Evolutionary conservation across 805 yeast genomes (phyloP).

Genomic region (Saturnispora zaruensis): DNA sequence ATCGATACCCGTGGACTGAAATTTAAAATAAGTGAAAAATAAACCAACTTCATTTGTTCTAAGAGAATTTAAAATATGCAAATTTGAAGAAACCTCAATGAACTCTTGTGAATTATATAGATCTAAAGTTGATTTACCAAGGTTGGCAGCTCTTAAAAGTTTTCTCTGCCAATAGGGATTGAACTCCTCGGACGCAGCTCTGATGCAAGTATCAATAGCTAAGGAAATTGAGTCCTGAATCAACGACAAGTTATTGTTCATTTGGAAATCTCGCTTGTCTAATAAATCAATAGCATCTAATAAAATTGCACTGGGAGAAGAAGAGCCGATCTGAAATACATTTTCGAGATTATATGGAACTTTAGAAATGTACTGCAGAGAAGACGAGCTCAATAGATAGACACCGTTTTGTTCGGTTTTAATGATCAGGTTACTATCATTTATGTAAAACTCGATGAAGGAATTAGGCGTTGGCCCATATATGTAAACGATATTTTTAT

Average conservation of each 20-base stretch:
- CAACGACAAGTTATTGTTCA: conserved; percentile 63
- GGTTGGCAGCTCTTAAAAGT: conserved; percentile 69
- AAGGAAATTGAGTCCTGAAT: conserved; percentile 38
- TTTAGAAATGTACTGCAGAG: conserved; percentile 53
- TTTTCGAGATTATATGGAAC: conserved; percentile 51
- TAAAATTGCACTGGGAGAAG: conserved; percentile 72
- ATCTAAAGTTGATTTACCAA: conserved; percentile 66
- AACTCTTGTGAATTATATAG: conserved; percentile 52
- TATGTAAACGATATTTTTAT: conserved; percentile 54
- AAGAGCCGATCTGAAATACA: conserved; percentile 75
- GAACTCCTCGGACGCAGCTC: conserved; percentile 71
- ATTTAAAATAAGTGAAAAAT: conserved; percentile 54
- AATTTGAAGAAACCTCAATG: conserved; percentile 48
- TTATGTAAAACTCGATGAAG: conserved; percentile 44
- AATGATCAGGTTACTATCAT: conserved; percentile 33
- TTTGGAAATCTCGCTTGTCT: conserved; percentile 63
- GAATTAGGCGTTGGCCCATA: conserved; percentile 60
- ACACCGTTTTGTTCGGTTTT: conserved; percentile 62
- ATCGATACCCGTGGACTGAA: conserved; percentile 44
- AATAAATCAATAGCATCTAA: conserved; percentile 69
- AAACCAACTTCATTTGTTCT: conserved; percentile 59
- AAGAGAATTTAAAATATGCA: conserved; percentile 64
- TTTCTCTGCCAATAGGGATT: conserved; percentile 74
- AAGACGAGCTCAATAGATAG: conserved; percentile 48
- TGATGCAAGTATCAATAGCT: conserved; percentile 66